Evolutionary conservation across 2,329 filamentous ascomycete species (phyloP).

Genomic region (Calonectria naviculata): DNA sequence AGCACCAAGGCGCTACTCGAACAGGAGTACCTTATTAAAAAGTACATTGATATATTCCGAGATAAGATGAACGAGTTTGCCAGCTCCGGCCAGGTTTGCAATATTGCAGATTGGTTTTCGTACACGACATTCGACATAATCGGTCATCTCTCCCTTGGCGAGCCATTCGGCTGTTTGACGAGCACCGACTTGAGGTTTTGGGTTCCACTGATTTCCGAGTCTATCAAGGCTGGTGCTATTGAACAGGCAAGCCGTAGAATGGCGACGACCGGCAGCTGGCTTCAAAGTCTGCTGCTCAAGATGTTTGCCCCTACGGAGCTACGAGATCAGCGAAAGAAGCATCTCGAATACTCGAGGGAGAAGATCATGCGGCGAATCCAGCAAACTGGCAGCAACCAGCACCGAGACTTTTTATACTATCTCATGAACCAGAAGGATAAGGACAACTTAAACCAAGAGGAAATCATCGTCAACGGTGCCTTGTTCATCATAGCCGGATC

Average conservation of each 20-base stretch:
- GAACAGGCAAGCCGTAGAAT: constrained; percentile 34
- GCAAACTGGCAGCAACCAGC: constrained; percentile 22
- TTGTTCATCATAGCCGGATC: constrained; percentile 47
- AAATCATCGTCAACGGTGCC: constrained; percentile 47
- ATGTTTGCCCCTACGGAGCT: constrained; percentile 25
- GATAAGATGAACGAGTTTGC: constrained; percentile 35
- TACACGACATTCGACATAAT: constrained; percentile 45
- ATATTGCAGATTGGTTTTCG: constrained; percentile 42
- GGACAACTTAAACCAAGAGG: constrained; percentile 44
- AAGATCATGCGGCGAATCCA: constrained; percentile 46
- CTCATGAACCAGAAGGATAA: constrained; percentile 49
- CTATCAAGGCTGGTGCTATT: constrained; percentile 43
- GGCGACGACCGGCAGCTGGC: neutral
- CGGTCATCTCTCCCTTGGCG: constrained; percentile 43
- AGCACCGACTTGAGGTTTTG: constrained; percentile 39
- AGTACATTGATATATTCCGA: constrained; percentile 41
- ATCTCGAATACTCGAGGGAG: constrained; percentile 48
- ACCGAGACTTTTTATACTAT: constrained; percentile 50
- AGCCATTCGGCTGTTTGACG: constrained; percentile 41
- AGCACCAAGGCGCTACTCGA: constrained; percentile 43
- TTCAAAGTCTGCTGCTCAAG: constrained; percentile 25
- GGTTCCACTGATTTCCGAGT: constrained; percentile 37
- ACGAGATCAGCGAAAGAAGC: constrained; percentile 41
- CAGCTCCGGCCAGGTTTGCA: constrained; percentile 26
- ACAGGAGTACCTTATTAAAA: constrained; percentile 44